Evolutionary conservation across 116 monocot genomes (phyloP), one percentile per base, ranked within the genome.

Genomic region (Papilionanthe hybrid): DNA sequence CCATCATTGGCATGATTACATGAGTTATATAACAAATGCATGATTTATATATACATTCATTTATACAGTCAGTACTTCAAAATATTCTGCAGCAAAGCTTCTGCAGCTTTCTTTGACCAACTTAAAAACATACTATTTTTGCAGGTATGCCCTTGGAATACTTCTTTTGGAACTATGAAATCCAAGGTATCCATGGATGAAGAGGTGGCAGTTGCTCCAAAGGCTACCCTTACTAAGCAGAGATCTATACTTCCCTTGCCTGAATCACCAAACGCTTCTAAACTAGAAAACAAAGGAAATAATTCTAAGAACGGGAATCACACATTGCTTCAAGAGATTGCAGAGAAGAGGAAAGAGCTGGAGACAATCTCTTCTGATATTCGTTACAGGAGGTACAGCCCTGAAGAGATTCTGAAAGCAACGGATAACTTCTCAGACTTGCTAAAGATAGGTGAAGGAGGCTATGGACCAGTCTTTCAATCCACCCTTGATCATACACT

Each of bases 401-500:
- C 83, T 42, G 91, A 91, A 56, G 93, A 91, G 77, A 87, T 95
- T 47, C 74, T 84, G 50, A 63, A 68, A 8, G 96, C 88, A 4
- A 93, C 96, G 1, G 77, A 91, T 25, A 84, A 84, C 58, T 96
- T 96, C 76, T 87, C 88, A 10, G 55, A 79, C 42, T 75, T 43
- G 2, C 82, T 87, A 0, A 91, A 93, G 84, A 86, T 96, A 8
- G 96, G 96, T 5, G 96, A 96, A 76, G 96, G 96, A 72, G 93
- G 91, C 15, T 96, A 96, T 42, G 96, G 96, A 17, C 96, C 96
- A 45, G 96, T 96, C 30, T 96, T 86, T 57, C 90, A 84, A 77
- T 77, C 87, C 15, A 81, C 79, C 11, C 87, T 96, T 45, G 91
- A 96, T 81, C 85, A 87, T 28, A 90, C 86, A 23, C 75, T 77